Base-by-base conservation (phyloP, 495 filamentous ascomycete genomes). In the Penicillium roqueforti region DNA sequence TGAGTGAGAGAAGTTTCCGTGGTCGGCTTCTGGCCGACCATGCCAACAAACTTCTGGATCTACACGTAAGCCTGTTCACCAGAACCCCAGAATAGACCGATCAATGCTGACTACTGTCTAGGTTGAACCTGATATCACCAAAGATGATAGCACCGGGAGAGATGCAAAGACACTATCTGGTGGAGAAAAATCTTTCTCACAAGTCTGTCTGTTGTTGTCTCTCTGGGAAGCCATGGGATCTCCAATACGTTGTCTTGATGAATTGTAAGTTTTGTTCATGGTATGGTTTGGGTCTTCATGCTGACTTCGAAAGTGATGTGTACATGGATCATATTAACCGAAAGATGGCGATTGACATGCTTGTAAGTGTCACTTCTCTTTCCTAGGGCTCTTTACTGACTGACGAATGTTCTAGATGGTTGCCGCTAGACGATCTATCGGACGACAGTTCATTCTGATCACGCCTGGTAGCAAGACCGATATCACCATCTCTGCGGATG, bases 171-270 rank as follows among this genome's bases (percentile, higher is more conserved):
- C 92, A 4, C 76, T 99, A 8, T 95, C 89, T 6, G 93, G 93
- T 42, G 93, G 93, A 36, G 93, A 99, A 70, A 97, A 97, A 66
- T 96, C 91, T 0, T 99, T 97, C 73, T 95, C 92, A 1, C 93
- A 91, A 11, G 92, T 97, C 52, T 99, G 93, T 67, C 77, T 99
- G 48, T 74, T 99, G 36, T 77, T 99, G 26, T 81, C 89, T 18
- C 84, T 98, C 19, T 98, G 93, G 93, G 93, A 97, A 65, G 95
- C 93, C 37, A 97, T 99, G 92, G 92, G 92, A 6, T 90, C 88
- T 10, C 92, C 92, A 0, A 84, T 99, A 49, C 82, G 93, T 36
- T 97, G 95, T 65, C 79, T 99, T 44, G 93, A 99, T 70, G 93
- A 99, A 72, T 99, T 97, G 83, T 86, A 68, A 58, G 81, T 74